phyloP scores from a whole-genome alignment of 1,139 yeast genomes.

The Pichia sp. region DNA sequence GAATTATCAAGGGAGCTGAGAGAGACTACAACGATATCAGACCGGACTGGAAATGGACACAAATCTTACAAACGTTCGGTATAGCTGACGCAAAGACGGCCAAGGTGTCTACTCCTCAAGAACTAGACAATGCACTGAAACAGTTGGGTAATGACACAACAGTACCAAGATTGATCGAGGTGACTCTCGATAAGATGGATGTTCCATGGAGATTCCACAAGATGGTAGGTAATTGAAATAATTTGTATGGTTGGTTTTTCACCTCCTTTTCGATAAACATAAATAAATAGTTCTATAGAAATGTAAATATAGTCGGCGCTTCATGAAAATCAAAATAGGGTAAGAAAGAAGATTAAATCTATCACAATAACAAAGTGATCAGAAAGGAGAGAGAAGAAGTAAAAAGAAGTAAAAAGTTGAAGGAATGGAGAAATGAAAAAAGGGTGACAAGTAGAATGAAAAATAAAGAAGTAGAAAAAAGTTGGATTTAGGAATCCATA shows the following conservation, averaged over 20 bases:
- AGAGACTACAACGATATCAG: constrained; percentile 77
- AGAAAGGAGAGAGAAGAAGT: not conserved
- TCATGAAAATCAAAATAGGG: not conserved
- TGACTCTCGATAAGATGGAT: constrained; percentile 54
- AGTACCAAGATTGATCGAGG: constrained; percentile 48
- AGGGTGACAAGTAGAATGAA: not conserved
- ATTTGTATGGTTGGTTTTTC: not conserved
- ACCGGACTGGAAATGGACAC: constrained; percentile 75
- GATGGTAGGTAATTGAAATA: constrained; percentile 26
- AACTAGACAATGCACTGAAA: constrained; percentile 38
- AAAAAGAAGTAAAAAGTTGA: not conserved
- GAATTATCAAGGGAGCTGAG: constrained; percentile 74
- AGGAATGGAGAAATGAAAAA: not conserved
- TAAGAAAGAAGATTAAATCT: constrained; percentile 1
- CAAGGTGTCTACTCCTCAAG: constrained; percentile 36
- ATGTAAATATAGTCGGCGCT: not conserved
- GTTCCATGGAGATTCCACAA: constrained; percentile 53
- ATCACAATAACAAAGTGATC: too few relatives aligned
- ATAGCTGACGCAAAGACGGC: constrained; percentile 42
- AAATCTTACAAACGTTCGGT: constrained; percentile 64
- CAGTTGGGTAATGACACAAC: constrained; percentile 34
- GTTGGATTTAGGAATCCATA: too few relatives aligned
- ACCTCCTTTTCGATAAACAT: not conserved
- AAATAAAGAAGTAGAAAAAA: too few relatives aligned
- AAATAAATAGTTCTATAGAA: not conserved